Evolutionary conservation across 768 basidiomycete genomes (phyloP).

Genomic region (Suillus hirtellus): DNA sequence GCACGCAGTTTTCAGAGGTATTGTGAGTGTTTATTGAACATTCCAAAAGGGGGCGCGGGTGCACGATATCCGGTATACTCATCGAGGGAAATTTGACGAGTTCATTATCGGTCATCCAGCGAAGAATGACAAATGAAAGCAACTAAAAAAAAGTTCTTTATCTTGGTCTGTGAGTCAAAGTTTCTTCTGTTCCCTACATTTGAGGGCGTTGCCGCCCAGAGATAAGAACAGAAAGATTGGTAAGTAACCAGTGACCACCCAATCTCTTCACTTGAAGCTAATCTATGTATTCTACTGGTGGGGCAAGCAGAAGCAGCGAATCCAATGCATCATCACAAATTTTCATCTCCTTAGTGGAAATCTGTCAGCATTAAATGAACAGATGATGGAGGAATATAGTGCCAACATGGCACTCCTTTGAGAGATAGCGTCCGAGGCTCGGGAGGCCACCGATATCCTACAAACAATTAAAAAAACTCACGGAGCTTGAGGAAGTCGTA

Average conservation of each 20-base stretch:
- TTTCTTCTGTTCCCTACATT: too few relatives aligned
- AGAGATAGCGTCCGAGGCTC: constrained; percentile 37
- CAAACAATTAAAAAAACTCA: constrained; percentile 56
- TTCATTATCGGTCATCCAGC: too few relatives aligned
- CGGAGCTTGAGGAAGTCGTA: constrained; percentile 60
- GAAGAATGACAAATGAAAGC: neutral
- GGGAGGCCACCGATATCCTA: constrained; percentile 32
- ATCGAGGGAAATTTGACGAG: too few relatives aligned
- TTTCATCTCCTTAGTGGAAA: constrained; percentile 55
- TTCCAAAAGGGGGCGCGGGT: neutral
- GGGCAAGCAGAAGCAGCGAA: constrained; percentile 34
- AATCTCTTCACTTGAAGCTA: constrained; percentile 6
- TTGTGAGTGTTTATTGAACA: neutral
- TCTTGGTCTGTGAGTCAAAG: neutral
- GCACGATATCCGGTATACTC: neutral
- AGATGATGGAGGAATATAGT: constrained; percentile 72
- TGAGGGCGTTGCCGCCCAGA: too few relatives aligned
- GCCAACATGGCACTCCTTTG: constrained; percentile 54
- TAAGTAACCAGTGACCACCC: constrained; percentile 23
- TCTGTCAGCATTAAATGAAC: constrained; percentile 61
- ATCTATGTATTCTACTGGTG: too few relatives aligned
- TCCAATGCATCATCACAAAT: constrained; percentile 42
- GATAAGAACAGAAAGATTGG: constrained; percentile 61
- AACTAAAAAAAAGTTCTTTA: neutral
- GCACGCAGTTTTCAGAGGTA: neutral